Evolutionary conservation across 2,329 filamentous ascomycete species (phyloP), one percentile per base, ranked within the genome.

Genomic region (Cordyceps javanica): DNA sequence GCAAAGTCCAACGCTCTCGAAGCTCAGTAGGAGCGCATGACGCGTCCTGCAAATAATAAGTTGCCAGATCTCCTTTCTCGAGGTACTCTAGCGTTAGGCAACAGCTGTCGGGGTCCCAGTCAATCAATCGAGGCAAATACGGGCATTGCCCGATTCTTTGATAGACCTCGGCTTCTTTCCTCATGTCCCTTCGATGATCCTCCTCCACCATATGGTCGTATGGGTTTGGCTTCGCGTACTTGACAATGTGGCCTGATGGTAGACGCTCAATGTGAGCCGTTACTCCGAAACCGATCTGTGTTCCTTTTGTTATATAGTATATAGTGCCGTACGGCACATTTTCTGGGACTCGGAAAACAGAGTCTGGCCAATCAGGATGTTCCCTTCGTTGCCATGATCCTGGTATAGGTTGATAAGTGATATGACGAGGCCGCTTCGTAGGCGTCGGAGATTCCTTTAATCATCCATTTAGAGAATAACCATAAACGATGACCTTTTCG

Each of bases 1-100:
- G 67, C 10, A 65, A 62, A 41, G 63, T 63, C 72, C 71, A 73
- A 30, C 59, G 61, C 21, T 58, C 56, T 48, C 65, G 64, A 21
- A 60, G 61, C 53, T 63, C 54, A 23, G 38, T 48, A 36, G 63
- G 53, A 4, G 64, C 54, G 5, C 23, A 30, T 26, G 14, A 3
- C 14, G 25, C 5, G 28, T 46, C n/a, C 19, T 41, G 19, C 42
- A 69, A 39, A 58, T 62, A 39, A 58, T 62, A 68, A 26, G 59
- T 57, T 39, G 61, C 59, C 30, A 69, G 60, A 30, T 58, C 60
- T 19, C 67, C 67, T 48, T 66, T 68, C 39, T 55, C 55, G 54
- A 66, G 57, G 51, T 66, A 63, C 57, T 67, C 64, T 50, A 69
- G 60, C 26, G 65, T 67, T 57, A 69, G 57, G 41, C 61, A 62